These are phyloP conservation scores for Knoxia roxburghii DNA, from an alignment of 257 asterid species.

Conservation along the genomic window DNA sequence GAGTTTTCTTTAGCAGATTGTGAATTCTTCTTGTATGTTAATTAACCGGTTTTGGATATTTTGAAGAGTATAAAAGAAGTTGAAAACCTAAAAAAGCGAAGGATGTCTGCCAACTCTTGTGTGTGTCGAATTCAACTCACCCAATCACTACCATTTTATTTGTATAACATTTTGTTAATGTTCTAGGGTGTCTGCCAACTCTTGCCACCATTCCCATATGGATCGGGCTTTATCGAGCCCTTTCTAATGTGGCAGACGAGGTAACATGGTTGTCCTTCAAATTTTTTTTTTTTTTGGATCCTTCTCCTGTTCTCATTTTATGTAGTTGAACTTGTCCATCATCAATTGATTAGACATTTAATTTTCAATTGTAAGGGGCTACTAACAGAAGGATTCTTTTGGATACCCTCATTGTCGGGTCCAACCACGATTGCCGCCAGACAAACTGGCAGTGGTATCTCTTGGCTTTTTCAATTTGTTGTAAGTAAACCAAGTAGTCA, in stretches of 20 bases:
- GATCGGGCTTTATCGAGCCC: conserved; percentile 99
- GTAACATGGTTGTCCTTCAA: conserved; percentile 29
- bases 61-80: neutral
- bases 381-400: conserved; percentile 91
- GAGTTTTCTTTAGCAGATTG: conserved; percentile 1
- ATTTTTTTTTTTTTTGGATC: neutral
- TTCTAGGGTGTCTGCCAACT: conserved; percentile 92
- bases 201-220: conserved; percentile 98
- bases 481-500: conserved; percentile 39
- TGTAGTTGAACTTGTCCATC: neutral
- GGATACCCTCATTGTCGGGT: conserved; percentile 98
- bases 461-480: conserved; percentile 94
- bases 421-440: conserved; percentile 89
- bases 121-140: too few relatives aligned
- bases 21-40: neutral
- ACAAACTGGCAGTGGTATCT: conserved; percentile 86
- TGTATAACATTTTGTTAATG: conserved; percentile 7
- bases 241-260: conserved; percentile 97
- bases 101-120: too few relatives aligned
- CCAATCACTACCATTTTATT: neutral
- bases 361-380: conserved; percentile 55
- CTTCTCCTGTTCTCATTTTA: neutral
- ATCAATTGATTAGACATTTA: neutral
- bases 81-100: neutral
- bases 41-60: neutral